Percentiles rank a stretch among this genome's conserved stretches.
Conservation (phyloP, 2,329 filamentous ascomycete genomes). For the Phyllosticta ampelicida region DNA sequence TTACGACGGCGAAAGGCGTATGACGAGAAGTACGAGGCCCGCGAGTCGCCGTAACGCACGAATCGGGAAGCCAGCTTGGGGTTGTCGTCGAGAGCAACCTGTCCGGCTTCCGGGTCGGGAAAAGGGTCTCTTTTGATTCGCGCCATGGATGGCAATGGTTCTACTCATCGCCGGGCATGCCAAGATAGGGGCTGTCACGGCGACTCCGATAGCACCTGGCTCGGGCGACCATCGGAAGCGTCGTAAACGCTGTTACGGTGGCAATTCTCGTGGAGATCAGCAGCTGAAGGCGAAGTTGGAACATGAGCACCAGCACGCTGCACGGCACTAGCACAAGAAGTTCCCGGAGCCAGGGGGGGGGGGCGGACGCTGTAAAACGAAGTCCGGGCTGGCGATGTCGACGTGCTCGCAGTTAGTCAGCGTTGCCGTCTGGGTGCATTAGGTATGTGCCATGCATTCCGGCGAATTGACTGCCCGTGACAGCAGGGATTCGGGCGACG, state of each 20-base stretch:
- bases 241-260: neutral
- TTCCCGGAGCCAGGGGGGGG: neutral
- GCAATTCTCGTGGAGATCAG: neutral
- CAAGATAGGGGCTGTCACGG: neutral
- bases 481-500: constrained; percentile 6
- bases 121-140: neutral
- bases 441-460: constrained; percentile 8
- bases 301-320: neutral
- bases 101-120: neutral
- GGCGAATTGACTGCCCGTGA: constrained; percentile 4
- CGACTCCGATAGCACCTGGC: neutral
- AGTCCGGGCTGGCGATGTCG: neutral
- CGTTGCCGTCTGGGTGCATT: neutral
- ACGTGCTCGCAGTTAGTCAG: neutral
- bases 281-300: neutral
- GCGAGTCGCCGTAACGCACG: neutral
- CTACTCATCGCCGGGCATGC: neutral
- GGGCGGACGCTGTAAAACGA: neutral
- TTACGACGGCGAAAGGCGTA: neutral
- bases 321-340: neutral
- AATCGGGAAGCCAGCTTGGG: neutral
- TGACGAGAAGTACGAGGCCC: neutral
- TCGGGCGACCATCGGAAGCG: neutral
- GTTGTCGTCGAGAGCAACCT: neutral
- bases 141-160: neutral